phyloP scores from a whole-genome alignment of 2,329 filamentous ascomycete genomes.

The Sporothrix euskadiensis region DNA sequence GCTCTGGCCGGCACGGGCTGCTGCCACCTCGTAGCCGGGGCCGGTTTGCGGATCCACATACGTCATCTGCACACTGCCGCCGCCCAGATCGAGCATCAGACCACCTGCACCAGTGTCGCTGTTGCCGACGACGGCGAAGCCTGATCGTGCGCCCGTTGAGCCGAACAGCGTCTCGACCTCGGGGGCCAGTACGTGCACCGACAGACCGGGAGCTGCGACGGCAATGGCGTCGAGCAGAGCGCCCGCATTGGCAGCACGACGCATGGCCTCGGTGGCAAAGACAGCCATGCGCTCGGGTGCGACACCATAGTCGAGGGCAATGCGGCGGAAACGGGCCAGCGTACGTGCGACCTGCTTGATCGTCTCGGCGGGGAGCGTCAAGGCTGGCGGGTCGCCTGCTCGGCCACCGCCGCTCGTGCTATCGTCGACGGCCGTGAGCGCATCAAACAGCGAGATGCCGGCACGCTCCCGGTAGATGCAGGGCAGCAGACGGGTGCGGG shows the following conservation, averaged over 20 bases:
- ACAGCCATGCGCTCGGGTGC: slow-evolving; percentile 65
- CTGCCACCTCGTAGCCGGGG: slow-evolving; percentile 52
- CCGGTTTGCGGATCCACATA: slow-evolving; percentile 54
- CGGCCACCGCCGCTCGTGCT: slow-evolving; percentile 22
- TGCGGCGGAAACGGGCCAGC: slow-evolving; percentile 68
- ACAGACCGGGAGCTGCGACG: slow-evolving; percentile 60
- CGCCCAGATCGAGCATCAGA: slow-evolving; percentile 83
- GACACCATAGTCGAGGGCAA: slow-evolving; percentile 68
- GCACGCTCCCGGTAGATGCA: slow-evolving; percentile 78
- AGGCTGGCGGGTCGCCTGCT: not conserved
- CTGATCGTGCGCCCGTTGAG: slow-evolving; percentile 78
- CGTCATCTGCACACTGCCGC: slow-evolving; percentile 67
- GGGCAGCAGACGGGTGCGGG: slow-evolving; percentile 68
- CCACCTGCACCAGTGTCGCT: slow-evolving; percentile 50
- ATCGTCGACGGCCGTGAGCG: slow-evolving; percentile 51
- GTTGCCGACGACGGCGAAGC: slow-evolving; percentile 58
- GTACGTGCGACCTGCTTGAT: slow-evolving; percentile 67
- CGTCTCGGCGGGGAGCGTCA: slow-evolving; percentile 53
- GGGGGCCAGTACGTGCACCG: slow-evolving; percentile 71
- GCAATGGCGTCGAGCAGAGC: slow-evolving; percentile 68
- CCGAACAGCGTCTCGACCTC: slow-evolving; percentile 81
- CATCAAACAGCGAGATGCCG: slow-evolving; percentile 84
- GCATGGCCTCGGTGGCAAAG: slow-evolving; percentile 86
- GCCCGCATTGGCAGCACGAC: slow-evolving; percentile 72
- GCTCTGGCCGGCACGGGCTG: slow-evolving; percentile 57